Percentiles rank a stretch among this genome's conserved stretches.
phyloP scores from a whole-genome alignment of 1,139 yeast species.

The Protomyces macrosporus region DNA sequence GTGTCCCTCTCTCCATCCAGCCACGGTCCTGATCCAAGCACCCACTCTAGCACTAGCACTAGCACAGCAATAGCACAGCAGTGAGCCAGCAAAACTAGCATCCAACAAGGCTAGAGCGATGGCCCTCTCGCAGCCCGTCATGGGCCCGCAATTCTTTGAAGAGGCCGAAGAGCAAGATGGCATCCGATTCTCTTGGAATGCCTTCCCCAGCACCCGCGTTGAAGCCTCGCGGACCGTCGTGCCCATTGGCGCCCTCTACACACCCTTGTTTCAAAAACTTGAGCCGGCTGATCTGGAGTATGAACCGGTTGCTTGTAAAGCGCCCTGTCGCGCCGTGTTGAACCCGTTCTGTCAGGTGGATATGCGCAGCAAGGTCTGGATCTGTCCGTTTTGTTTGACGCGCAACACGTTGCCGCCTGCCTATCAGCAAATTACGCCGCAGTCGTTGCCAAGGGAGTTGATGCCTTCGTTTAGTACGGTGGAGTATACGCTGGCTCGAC shows the following conservation, averaged over 20 bases:
- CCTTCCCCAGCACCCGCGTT: constrained; percentile 77
- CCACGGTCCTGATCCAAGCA: too few relatives aligned
- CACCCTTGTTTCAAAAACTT: constrained; percentile 78
- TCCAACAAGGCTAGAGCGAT: not conserved
- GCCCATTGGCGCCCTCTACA: constrained; percentile 89
- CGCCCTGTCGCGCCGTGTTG: constrained; percentile 76
- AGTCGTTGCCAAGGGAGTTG: constrained; percentile 81
- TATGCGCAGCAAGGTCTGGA: constrained; percentile 75
- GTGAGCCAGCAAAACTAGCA: too few relatives aligned
- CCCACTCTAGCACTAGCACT: too few relatives aligned
- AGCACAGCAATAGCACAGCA: too few relatives aligned
- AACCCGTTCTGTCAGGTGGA: constrained; percentile 84
- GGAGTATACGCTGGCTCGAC: constrained; percentile 84
- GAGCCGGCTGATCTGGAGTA: constrained; percentile 77
- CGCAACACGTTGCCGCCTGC: constrained; percentile 87
- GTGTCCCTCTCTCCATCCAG: too few relatives aligned
- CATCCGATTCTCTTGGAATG: constrained; percentile 85
- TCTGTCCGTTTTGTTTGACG: constrained; percentile 76
- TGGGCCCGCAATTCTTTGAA: constrained; percentile 49
- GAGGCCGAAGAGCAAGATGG: constrained; percentile 84
- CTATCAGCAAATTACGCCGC: constrained; percentile 77
- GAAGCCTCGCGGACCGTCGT: constrained; percentile 92
- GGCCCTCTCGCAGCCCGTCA: constrained; percentile 14
- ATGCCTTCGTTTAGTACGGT: constrained; percentile 74
- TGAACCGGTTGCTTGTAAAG: constrained; percentile 84